Evolutionary conservation across 441 rosid species (phyloP), one percentile per base, ranked within the genome.

Genomic region (Metrosideros polymorpha): DNA sequence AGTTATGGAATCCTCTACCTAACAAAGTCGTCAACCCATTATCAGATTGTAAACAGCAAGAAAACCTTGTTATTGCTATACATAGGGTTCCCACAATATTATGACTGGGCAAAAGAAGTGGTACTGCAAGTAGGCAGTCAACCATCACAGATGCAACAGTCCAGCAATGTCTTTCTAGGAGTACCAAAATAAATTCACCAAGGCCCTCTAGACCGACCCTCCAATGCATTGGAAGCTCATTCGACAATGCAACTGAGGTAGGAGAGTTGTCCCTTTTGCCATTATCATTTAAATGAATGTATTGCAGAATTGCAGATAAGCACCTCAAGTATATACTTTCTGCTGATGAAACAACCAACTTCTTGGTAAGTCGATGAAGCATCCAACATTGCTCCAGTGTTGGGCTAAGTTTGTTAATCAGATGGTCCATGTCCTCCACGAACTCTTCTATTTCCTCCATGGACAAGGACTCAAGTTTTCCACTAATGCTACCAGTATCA

Each of bases 111-210:
- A 96, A 91, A 88, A 86, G 90, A 42, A 51, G 87, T 79, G 97
- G 95, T 82, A 90, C 88, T 84, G 87, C 94, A 86, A 93, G 93
- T 86, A 96, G 89, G 91, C 98, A 95, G 89, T 96, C 94, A 89
- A 96, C 92, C 86, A 93, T 88, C 82, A 90, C 86, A 84, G 98
- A 93, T 77, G 94, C 92, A 89, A 94, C 95, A 90, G 93, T 93
- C 98, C 98, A 96, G 91, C 95, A 94, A 88, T 87, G 89, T 27
- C 88, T 93, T 88, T 92, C 94, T 90, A 88, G 94, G 53, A 93
- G 91, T 90, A 86, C 87, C 85, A 88, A 61, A 82, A 92, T 89
- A 83, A 84, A 87, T 89, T 91, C 92, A 88, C 93, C 95, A 86
- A 96, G 92, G 83, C 93, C 95, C 87, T 93, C 91, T 76, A 96